Percentiles rank a stretch among this genome's conserved stretches.
phyloP scores from a whole-genome alignment of 495 filamentous ascomycete genomes.

The Rostrohypoxylon terebratum region DNA sequence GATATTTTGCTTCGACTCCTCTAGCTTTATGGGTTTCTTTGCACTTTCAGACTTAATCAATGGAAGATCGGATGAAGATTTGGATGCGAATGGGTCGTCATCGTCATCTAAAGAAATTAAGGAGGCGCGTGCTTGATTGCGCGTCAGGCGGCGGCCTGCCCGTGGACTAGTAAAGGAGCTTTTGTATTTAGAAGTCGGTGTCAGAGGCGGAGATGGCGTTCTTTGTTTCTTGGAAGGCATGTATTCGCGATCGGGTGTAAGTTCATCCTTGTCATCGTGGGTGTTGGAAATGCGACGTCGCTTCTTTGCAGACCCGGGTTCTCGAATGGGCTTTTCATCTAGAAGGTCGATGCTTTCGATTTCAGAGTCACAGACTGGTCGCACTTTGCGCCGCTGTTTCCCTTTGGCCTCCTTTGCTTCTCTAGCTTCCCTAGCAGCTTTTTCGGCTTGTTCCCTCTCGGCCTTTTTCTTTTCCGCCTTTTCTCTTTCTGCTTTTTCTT shows the following conservation, averaged over 20 bases:
- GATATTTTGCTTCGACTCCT: conserved; percentile 18
- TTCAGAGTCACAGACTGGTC: conserved; percentile 47
- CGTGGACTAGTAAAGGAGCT: conserved; percentile 1
- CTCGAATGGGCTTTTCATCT: conserved; percentile 37
- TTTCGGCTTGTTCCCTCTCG: not conserved
- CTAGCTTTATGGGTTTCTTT: not conserved
- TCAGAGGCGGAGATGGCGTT: conserved; percentile 33
- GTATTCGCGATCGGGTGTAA: conserved; percentile 34
- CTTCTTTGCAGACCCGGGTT: conserved; percentile 49
- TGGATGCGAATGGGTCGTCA: conserved; percentile 10
- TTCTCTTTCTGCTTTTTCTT: conserved; percentile 50
- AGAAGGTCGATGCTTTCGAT: conserved; percentile 39
- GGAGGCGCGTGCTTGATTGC: conserved; percentile 17
- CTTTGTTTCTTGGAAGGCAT: conserved; percentile 22
- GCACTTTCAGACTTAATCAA: not conserved
- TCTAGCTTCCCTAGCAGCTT: conserved; percentile 38
- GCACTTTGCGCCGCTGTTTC: conserved; percentile 40
- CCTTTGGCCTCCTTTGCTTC: conserved; percentile 37
- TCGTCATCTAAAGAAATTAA: conserved; percentile 33
- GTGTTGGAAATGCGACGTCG: conserved; percentile 39
- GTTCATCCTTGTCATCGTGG: conserved; percentile 34
- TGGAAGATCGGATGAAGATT: conserved; percentile 7
- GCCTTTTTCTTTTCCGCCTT: conserved; percentile 48
- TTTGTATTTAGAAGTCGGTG: conserved; percentile 24
- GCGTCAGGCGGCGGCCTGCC: conserved; percentile 10